A percentile compares a stretch with the other conserved stretches of the same genome.
Conservation (phyloP, 371 early-diverging fungal species). For the Mortierella sp. region DNA sequence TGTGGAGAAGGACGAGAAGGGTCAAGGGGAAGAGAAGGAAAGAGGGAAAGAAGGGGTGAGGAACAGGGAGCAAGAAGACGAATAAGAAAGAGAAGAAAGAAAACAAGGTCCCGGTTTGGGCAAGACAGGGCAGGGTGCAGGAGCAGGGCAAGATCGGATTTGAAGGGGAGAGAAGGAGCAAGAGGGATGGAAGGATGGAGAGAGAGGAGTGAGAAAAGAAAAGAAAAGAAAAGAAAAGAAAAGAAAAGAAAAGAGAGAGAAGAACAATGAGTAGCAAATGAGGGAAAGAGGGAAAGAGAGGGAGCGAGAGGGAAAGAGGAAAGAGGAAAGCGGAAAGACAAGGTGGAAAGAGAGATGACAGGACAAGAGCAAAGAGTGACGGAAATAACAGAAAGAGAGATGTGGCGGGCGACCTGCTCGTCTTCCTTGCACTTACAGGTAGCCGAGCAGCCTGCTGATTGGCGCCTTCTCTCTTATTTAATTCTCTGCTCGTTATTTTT, state of each 20-base stretch:
- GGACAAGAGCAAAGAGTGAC: slow-evolving; percentile 1
- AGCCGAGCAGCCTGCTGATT: neutral
- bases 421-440: slow-evolving; percentile 1
- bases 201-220: neutral
- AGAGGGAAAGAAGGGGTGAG: neutral
- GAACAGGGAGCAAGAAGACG: neutral
- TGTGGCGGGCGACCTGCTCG: neutral
- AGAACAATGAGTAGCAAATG: neutral
- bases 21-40: neutral
- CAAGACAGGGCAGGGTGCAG: slow-evolving; percentile 6
- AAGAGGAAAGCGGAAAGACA: too few species aligned
- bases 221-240: neutral
- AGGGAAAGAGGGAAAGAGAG: neutral
- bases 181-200: neutral
- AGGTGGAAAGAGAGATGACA: slow-evolving; percentile 9
- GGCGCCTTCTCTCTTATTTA: neutral
- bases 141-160: neutral
- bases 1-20: neutral
- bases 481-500: neutral
- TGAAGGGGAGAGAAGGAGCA: neutral
- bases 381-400: neutral
- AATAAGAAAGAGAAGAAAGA: neutral
- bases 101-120: neutral
- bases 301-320: neutral
- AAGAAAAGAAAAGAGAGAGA: neutral